Percentiles rank a stretch among this genome's conserved stretches.
Conservation (phyloP, 345 rosid species). For the Pistacia atlantica region DNA sequence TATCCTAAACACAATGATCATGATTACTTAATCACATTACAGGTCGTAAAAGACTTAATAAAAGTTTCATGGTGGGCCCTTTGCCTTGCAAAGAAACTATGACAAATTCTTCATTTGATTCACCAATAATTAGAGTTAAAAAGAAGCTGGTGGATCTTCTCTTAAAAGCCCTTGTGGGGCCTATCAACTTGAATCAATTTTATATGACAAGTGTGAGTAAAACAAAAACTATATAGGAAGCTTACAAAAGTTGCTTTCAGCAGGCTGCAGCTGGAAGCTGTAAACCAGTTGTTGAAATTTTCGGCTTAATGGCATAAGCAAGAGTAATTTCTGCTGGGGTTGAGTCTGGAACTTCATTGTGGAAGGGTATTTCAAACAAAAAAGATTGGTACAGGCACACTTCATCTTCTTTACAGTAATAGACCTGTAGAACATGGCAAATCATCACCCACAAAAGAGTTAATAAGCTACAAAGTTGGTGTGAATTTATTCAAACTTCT, state of each 20-base stretch:
- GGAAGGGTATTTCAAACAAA: slow-evolving; percentile 74
- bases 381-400: slow-evolving; percentile 92
- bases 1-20: slow-evolving; percentile 24
- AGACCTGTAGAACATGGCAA: slow-evolving; percentile 43
- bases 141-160: background rate
- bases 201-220: background rate
- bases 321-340: slow-evolving; percentile 39
- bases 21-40: background rate
- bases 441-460: background rate
- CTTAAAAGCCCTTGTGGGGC: no score
- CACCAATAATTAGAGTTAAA: slow-evolving; percentile 1
- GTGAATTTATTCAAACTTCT: background rate
- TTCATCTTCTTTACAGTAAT: slow-evolving; percentile 93
- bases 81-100: background rate
- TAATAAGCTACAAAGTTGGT: background rate
- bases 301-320: slow-evolving; percentile 57
- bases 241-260: no score
- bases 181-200: background rate
- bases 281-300: no score
- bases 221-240: background rate
- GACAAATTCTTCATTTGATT: slow-evolving; percentile 5
- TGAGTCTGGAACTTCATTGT: slow-evolving; percentile 37
- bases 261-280: no score
- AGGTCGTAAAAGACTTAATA: slow-evolving; percentile 3
- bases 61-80: background rate